phyloP scores from a whole-genome alignment of 352 stramenopile species.

The Bremia lactucae region DNA sequence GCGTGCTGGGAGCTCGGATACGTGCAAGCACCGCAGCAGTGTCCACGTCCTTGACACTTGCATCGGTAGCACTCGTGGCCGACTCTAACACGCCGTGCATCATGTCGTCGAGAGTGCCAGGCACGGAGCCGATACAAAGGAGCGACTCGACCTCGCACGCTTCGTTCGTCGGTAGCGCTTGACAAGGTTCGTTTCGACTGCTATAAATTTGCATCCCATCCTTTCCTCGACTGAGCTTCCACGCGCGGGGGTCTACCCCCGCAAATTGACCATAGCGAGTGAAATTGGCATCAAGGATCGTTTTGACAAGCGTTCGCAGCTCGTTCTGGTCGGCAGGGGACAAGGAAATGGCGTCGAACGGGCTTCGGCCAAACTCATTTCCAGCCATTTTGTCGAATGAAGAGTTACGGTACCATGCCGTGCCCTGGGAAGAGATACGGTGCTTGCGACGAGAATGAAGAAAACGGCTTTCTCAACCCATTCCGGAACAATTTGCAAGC shows the following conservation, averaged over 20 bases:
- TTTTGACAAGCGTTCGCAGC: conserved; percentile 15
- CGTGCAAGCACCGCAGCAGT: conserved; percentile 22
- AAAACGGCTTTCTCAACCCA: too few relatives aligned
- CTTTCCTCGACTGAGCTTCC: conserved; percentile 16
- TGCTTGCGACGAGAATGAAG: too few relatives aligned
- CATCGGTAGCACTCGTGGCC: not conserved
- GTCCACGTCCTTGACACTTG: conserved; percentile 13
- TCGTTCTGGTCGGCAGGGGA: conserved; percentile 5
- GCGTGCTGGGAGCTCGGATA: conserved; percentile 21
- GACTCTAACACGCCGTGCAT: conserved; percentile 21
- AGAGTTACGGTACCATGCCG: too few relatives aligned
- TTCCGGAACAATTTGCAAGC: too few relatives aligned
- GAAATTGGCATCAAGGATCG: conserved; percentile 20
- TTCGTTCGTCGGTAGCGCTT: not conserved
- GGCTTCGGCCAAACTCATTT: conserved; percentile 3
- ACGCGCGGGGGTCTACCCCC: conserved; percentile 7
- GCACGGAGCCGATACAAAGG: conserved; percentile 14
- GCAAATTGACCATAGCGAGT: conserved; percentile 22
- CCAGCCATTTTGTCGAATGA: too few relatives aligned
- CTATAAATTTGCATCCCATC: conserved; percentile 13
- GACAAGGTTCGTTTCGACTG: not conserved
- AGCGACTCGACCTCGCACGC: conserved; percentile 5
- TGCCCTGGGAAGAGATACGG: too few relatives aligned
- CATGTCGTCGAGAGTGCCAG: conserved; percentile 22
- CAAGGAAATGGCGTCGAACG: conserved; percentile 20